phyloP scores from a whole-genome alignment of 2,329 filamentous ascomycete genomes.

The Claviceps citrina region DNA sequence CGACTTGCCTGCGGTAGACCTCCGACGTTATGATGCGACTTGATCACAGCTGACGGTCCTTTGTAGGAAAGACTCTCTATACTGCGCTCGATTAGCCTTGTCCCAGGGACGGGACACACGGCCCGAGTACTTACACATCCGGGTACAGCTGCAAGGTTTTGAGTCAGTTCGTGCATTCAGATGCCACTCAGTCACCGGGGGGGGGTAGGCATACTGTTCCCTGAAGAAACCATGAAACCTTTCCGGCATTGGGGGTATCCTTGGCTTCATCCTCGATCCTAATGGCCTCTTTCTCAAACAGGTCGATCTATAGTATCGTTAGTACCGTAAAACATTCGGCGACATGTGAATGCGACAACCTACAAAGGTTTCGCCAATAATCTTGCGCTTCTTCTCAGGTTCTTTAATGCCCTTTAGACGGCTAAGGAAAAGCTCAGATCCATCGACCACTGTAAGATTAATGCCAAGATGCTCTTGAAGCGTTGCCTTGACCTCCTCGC shows the following conservation, averaged over 20 bases:
- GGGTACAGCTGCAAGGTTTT: not conserved
- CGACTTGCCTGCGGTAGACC: slow-evolving; percentile 48
- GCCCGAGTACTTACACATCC: not conserved
- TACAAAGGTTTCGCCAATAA: slow-evolving; percentile 45
- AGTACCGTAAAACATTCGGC: slow-evolving; percentile 20
- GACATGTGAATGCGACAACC: not conserved
- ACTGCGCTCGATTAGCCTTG: slow-evolving; percentile 11
- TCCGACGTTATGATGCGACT: slow-evolving; percentile 47
- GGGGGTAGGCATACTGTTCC: slow-evolving; percentile 51
- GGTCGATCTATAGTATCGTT: slow-evolving; percentile 46
- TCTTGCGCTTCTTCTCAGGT: slow-evolving; percentile 76
- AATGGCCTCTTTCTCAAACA: slow-evolving; percentile 64
- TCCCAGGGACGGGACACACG: not conserved
- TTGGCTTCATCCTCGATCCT: slow-evolving; percentile 56
- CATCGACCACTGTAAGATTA: slow-evolving; percentile 79
- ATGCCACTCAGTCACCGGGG: not conserved
- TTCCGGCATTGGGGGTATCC: slow-evolving; percentile 50
- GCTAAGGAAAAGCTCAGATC: slow-evolving; percentile 58
- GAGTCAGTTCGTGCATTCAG: not conserved
- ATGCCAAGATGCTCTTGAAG: slow-evolving; percentile 69
- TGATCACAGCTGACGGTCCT: slow-evolving; percentile 35
- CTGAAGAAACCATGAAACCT: slow-evolving; percentile 76
- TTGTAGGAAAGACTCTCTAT: slow-evolving; percentile 36
- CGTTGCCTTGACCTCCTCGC: slow-evolving; percentile 63
- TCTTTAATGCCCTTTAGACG: slow-evolving; percentile 59